Evolutionary conservation across 2,329 filamentous ascomycete genomes (phyloP).

Genomic region (Rhinocladiella similis): DNA sequence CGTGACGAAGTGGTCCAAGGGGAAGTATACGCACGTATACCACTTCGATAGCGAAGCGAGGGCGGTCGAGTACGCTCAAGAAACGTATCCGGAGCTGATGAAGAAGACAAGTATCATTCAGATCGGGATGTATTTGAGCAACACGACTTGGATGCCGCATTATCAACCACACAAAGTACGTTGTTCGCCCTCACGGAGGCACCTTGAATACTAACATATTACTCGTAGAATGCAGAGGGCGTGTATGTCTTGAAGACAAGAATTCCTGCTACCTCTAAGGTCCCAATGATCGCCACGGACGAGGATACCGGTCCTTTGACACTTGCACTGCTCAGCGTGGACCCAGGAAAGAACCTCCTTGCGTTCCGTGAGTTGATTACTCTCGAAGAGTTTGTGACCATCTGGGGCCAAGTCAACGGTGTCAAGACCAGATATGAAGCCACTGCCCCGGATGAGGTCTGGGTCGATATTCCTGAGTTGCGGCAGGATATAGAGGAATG

Average conservation of each 20-base stretch:
- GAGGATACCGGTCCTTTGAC: conserved; percentile 48
- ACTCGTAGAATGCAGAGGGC: conserved; percentile 10
- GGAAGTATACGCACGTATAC: conserved; percentile 51
- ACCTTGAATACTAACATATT: not conserved
- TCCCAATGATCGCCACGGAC: conserved; percentile 45
- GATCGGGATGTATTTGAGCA: conserved; percentile 3
- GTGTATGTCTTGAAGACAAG: conserved; percentile 4
- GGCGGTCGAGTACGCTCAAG: conserved; percentile 47
- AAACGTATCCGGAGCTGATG: conserved; percentile 46
- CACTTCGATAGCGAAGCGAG: conserved; percentile 57
- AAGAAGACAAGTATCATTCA: conserved; percentile 45
- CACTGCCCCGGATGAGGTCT: conserved; percentile 36
- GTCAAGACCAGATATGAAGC: conserved; percentile 37
- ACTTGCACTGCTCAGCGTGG: conserved; percentile 43
- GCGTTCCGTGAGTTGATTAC: conserved; percentile 46
- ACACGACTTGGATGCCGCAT: not conserved
- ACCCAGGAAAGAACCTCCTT: conserved; percentile 42
- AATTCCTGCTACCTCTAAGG: conserved; percentile 16
- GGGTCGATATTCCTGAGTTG: conserved; percentile 34
- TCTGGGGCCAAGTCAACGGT: conserved; percentile 41
- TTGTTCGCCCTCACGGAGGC: not conserved
- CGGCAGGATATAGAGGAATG: conserved; percentile 42
- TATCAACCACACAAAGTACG: conserved; percentile 12
- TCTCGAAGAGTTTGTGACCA: conserved; percentile 34
- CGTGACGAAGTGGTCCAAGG: conserved; percentile 48